Evolutionary conservation across 2,329 filamentous ascomycete genomes (phyloP).

Genomic region (Hypoxylon sp.): DNA sequence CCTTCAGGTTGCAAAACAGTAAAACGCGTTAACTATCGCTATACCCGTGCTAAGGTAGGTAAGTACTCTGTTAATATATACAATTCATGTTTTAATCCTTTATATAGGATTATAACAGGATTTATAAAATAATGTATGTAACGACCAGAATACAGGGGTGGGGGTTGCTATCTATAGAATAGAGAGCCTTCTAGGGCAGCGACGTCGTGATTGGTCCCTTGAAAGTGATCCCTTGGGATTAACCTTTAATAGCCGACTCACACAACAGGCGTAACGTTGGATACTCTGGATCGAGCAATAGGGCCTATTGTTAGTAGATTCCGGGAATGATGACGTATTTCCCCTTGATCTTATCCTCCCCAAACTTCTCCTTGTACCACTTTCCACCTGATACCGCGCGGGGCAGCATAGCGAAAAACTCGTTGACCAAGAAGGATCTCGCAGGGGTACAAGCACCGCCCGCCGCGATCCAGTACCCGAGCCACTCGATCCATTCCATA

Average conservation of each 20-base stretch:
- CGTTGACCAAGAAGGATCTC: conserved; percentile 86
- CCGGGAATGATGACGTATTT: conserved; percentile 78
- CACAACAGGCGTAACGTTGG: too few relatives aligned
- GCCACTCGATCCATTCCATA: conserved; percentile 98
- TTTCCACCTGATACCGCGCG: conserved; percentile 82
- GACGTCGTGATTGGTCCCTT: neutral
- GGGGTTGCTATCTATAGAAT: neutral
- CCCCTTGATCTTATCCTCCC: conserved; percentile 81
- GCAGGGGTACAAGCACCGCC: conserved; percentile 80
- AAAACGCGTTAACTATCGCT: neutral
- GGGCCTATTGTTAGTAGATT: conserved; percentile 45
- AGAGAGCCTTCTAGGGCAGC: neutral
- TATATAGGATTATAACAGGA: neutral
- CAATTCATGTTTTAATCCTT: neutral
- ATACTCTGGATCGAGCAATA: neutral
- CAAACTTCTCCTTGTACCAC: conserved; percentile 94
- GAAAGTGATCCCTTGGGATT: neutral
- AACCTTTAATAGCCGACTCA: neutral
- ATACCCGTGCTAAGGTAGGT: neutral
- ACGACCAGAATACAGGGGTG: neutral
- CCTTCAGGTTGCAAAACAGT: neutral
- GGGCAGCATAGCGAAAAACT: conserved; percentile 90
- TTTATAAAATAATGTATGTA: neutral
- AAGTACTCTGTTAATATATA: neutral
- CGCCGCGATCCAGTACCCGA: conserved; percentile 85